phyloP scores from a whole-genome alignment of 495 filamentous ascomycete genomes.

The Daldinia grandis region DNA sequence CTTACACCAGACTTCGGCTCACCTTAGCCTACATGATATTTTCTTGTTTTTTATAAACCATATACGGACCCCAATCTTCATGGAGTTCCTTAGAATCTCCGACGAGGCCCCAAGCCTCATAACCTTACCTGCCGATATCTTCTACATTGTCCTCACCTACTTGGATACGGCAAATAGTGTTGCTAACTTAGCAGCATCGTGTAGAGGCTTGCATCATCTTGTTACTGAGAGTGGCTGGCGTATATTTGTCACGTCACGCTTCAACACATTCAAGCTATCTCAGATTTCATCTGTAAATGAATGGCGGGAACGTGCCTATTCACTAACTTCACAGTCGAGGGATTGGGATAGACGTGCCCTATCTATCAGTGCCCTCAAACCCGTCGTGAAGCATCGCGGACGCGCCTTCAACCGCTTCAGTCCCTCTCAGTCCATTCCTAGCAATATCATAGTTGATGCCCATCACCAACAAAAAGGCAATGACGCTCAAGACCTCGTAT shows the following conservation, averaged over 20 bases:
- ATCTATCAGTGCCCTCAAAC: slow-evolving; percentile 40
- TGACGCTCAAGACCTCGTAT: slow-evolving; percentile 50
- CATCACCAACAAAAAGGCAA: slow-evolving; percentile 39
- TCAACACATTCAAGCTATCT: slow-evolving; percentile 46
- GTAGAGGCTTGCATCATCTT: slow-evolving; percentile 42
- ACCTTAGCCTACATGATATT: not conserved
- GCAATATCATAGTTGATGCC: slow-evolving; percentile 54
- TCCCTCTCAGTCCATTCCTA: slow-evolving; percentile 35
- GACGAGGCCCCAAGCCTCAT: slow-evolving; percentile 26
- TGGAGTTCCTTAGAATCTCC: slow-evolving; percentile 13
- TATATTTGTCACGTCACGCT: slow-evolving; percentile 52
- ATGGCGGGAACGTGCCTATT: slow-evolving; percentile 50
- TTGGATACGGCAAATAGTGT: slow-evolving; percentile 52
- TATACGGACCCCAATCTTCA: not conserved
- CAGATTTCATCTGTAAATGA: slow-evolving; percentile 20
- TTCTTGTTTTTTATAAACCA: not conserved
- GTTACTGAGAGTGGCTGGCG: slow-evolving; percentile 52
- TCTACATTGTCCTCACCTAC: slow-evolving; percentile 49
- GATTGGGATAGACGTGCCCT: slow-evolving; percentile 55
- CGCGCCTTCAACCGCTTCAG: not conserved
- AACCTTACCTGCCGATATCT: slow-evolving; percentile 50
- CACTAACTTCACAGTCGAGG: slow-evolving; percentile 53
- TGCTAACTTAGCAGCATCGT: slow-evolving; percentile 45
- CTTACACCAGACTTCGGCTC: not conserved
- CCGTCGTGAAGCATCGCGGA: slow-evolving; percentile 10